Evolutionary conservation across 2,329 filamentous ascomycete species (phyloP), one percentile per base, ranked within the genome.

Genomic region (Penicillium sclerotiorum): DNA sequence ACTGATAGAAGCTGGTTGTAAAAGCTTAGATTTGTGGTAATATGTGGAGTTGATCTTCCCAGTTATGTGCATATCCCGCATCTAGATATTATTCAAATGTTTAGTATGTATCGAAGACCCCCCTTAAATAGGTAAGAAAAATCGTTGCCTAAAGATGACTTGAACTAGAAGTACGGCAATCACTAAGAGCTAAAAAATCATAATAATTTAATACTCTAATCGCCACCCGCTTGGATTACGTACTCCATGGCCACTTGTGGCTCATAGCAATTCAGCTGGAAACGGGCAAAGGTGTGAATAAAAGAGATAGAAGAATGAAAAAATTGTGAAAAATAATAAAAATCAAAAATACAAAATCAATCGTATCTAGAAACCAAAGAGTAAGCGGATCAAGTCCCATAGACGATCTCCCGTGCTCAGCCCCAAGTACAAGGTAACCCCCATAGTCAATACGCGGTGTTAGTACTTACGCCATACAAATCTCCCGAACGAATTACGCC

Each of bases 391-490:
- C 27, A 23, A 46, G 25, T 12, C 22, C 30, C 23, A 39, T 45
- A 56, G 47, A 18, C 22, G 40, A 46, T 51, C 43, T 42, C 27
- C 45, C 38, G 33, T 59, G 55, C 57, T 59, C 58, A 60, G 58
- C 58, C 58, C 57, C 55, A 42, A 20, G 23, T 17, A 33, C 25
- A 28, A 28, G 13, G 25, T 28, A 28, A 28, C 33, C 36, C 45
- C 35, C 54, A 52, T 52, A 52, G 45, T 52, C 15, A 52, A 56
- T 53, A 50, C 55, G 41, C 47, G 50, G 55, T 47, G 30, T 33
- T 46, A 56, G 57, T 59, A 59, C 57, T 46, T 56, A 45, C 47
- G 37, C 50, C 52, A 48, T 59, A 59, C 57, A 47, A 52, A 42
- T 37, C 47, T 45, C 32, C 36, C 21, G 35, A 27, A 27, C 33